A percentile compares a stretch with the other conserved stretches of the same genome.
phyloP scores from a whole-genome alignment of 805 yeast genomes.

The Naumovozyma baii region DNA sequence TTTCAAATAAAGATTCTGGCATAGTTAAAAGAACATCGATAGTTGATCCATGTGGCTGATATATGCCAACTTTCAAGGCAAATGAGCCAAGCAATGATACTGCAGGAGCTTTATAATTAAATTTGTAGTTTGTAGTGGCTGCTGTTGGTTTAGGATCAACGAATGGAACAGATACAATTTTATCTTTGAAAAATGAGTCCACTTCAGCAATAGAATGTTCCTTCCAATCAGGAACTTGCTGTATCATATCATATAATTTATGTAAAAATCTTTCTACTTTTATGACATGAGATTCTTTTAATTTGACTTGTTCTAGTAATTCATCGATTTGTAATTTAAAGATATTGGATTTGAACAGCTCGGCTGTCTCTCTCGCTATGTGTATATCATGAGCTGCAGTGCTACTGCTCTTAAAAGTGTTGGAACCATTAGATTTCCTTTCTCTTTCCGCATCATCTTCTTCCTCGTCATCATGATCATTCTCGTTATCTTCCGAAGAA shows the following conservation, averaged over 20 bases:
- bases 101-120: constrained; percentile 60
- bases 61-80: constrained; percentile 74
- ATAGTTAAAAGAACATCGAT: constrained; percentile 77
- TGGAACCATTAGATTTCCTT: constrained; percentile 9
- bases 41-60: constrained; percentile 51
- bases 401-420: constrained; percentile 5
- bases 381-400: constrained; percentile 70
- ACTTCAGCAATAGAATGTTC: constrained; percentile 50
- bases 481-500: constrained; percentile 5
- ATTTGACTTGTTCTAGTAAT: constrained; percentile 64
- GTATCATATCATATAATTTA: constrained; percentile 57
- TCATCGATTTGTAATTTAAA: constrained; percentile 94
- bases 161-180: constrained; percentile 63
- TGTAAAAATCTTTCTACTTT: constrained; percentile 68
- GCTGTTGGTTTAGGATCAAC: constrained; percentile 77
- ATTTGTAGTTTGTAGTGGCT: constrained; percentile 53
- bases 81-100: constrained; percentile 81
- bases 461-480: constrained; percentile 18
- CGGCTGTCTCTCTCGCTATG: constrained; percentile 87
- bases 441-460: constrained; percentile 13
- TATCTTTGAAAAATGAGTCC: constrained; percentile 40
- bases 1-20: constrained; percentile 66
- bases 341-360: constrained; percentile 86
- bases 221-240: constrained; percentile 49
- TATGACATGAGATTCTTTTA: constrained; percentile 58